Base-by-base conservation (phyloP, 2,329 filamentous ascomycete species). In the Phoma sp. region DNA sequence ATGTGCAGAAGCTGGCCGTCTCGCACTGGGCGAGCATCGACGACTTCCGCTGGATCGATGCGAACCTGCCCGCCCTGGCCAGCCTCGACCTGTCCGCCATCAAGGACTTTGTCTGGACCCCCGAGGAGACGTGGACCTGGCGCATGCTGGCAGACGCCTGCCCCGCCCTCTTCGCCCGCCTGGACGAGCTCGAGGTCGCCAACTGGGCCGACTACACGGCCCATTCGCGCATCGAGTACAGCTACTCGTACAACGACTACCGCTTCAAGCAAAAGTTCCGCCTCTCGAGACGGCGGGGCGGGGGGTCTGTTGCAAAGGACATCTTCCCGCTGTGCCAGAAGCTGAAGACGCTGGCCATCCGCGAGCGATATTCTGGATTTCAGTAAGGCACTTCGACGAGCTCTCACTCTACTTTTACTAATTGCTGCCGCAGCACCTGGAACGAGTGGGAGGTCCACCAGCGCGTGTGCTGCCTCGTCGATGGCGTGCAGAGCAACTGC, bases 361-460 rank as follows among this genome's bases (percentile, higher is more conserved):
- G 69, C 2, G 71, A 74, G 57, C 64, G 64, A 9, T 68, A 73
- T 42, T 71, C 68, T 0, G 69, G 69, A 6, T 74, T 71, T 26
- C 68, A 72, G 61, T 64, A 51, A 53, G 65, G 53, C n/a, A 7
- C 6, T 0, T 3, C 9, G 3, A 25, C 15, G 10, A 2, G 5
- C 4, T 18, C 3, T 7, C 18, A 3, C 7, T 34, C 5, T 15
- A 26, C 15, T 14, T 14, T 18, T 11, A 40, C 61, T 67, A 51
- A 67, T 21, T 7, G n/a, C 18, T 21, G 15, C 4, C 14, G 7
- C 32, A 67, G 65, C 47, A 68, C 68, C 1, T 74, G 71, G 72
- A 73, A 73, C 40, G 72, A 74, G 28, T 74, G 69, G 68, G 70
- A 74, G 38, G 71, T 74, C 2, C 72, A 74, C 40, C 70, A 73